Percentiles rank a stretch among this genome's conserved stretches.
Evolutionary conservation across 352 stramenopile genomes (phyloP).

Genomic region (Pythium myriotylum): DNA sequence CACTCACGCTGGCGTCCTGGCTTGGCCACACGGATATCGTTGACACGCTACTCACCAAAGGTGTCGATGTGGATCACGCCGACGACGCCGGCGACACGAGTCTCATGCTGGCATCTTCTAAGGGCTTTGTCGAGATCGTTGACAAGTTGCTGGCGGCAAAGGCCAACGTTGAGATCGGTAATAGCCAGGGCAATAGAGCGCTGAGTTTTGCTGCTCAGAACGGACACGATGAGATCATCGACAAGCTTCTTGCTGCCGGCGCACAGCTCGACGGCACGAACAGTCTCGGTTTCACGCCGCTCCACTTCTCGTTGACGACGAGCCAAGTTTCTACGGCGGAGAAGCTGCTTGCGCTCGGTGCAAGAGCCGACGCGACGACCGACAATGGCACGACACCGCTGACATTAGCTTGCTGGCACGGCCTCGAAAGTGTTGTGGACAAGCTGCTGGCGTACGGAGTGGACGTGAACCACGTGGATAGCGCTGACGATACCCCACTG

Average conservation of each 20-base stretch:
- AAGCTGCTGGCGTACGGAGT: neutral
- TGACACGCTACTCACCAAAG: neutral
- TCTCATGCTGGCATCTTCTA: neutral
- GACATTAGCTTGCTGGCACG: neutral
- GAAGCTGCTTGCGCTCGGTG: constrained; percentile 1
- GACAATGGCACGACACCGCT: neutral
- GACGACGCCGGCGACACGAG: neutral
- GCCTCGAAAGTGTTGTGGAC: neutral
- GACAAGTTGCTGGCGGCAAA: neutral
- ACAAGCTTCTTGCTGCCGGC: neutral
- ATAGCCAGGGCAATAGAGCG: neutral
- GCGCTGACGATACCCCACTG: neutral
- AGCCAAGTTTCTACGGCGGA: neutral
- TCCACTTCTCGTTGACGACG: neutral
- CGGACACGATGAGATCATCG: neutral
- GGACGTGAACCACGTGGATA: neutral
- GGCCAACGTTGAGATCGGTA: constrained; percentile 4
- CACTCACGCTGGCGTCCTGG: constrained; percentile 1
- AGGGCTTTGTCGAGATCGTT: neutral
- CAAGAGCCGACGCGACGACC: neutral
- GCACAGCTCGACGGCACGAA: neutral
- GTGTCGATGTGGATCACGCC: constrained; percentile 2
- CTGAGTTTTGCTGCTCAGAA: neutral
- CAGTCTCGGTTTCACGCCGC: neutral
- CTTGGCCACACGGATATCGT: constrained; percentile 6